phyloP scores from a whole-genome alignment of 306 rosid species.

The Ammopiptanthus mongolicus region DNA sequence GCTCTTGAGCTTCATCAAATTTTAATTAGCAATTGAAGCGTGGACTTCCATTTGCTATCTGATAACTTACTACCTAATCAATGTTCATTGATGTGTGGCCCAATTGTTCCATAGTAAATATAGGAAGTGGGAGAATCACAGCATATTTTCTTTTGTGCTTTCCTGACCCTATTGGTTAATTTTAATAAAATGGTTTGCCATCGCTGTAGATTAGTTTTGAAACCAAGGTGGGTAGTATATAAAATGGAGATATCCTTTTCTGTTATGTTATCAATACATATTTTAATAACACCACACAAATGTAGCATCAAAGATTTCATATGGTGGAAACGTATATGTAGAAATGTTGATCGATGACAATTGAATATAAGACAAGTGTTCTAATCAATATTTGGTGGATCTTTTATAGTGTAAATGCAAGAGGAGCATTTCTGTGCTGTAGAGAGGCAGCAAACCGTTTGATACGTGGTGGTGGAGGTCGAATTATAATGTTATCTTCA shows the following conservation, averaged over 20 bases:
- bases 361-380: too few relatives aligned
- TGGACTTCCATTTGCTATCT: background rate
- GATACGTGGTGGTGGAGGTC: constrained; percentile 38
- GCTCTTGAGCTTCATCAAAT: background rate
- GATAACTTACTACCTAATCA: background rate
- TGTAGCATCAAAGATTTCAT: background rate
- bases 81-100: background rate
- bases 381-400: background rate
- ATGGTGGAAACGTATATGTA: background rate
- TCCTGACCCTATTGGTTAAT: background rate
- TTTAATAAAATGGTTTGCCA: background rate
- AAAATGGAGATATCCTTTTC: background rate
- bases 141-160: background rate
- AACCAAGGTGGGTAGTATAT: background rate
- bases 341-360: background rate
- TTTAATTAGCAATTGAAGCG: background rate
- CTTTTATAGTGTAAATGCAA: constrained; percentile 13
- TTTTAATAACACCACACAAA: background rate
- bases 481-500: constrained; percentile 31
- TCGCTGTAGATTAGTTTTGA: background rate
- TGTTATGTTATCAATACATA: background rate
- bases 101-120: background rate
- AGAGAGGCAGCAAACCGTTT: constrained; percentile 40
- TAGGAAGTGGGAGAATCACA: background rate
- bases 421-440: constrained; percentile 42